Base-by-base conservation (phyloP, 257 asterid species). In the Solanum megistacrolobum region DNA sequence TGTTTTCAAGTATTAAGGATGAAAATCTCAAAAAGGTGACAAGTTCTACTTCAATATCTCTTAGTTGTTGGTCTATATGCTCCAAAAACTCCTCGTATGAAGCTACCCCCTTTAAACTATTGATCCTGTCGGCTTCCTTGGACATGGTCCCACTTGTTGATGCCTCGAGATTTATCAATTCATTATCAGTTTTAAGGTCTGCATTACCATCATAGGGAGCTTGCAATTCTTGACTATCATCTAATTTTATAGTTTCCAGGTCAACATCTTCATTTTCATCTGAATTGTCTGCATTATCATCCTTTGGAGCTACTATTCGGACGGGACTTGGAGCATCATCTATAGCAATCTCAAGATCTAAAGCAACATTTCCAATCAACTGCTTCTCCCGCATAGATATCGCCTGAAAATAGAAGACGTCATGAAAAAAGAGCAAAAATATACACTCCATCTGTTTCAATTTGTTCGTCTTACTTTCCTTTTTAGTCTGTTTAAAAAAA, bases 311-410 rank as follows among this genome's bases (percentile, higher is more conserved):
- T 66, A 96, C 93, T 73, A 97, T 93, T 88, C 95, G 93, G 89
- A 95, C 78, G 1, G 94, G 94, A 82, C 86, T 86, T 41, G 96
- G 86, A 43, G 88, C 60, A 68, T 92, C 91, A 38, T 91, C 88
- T 73, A 86, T 89, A 32, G 76, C 89, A 89, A 68, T 87, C 75
- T 95, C 96, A 88, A 92, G 88, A 90, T 96, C 98, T 89, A 88
- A 65, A 87, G 93, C 92, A 92, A 93, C 95, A 92, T 94, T 94
- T 87, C 94, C 96, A 78, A 95, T 91, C 79, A 97, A 93, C 88
- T 94, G 93, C 89, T 90, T 88, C 92, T 97, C 99, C 91, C 94
- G 92, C 88, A 88, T 90, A 48, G 98, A 92, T 91, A 97, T 94
- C 90, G 94, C 98, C 99, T 97, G 92, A 86, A 88, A 91, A 12